Base-by-base conservation (phyloP, 2,329 filamentous ascomycete genomes). In the Pseudocercospora eumusae region DNA sequence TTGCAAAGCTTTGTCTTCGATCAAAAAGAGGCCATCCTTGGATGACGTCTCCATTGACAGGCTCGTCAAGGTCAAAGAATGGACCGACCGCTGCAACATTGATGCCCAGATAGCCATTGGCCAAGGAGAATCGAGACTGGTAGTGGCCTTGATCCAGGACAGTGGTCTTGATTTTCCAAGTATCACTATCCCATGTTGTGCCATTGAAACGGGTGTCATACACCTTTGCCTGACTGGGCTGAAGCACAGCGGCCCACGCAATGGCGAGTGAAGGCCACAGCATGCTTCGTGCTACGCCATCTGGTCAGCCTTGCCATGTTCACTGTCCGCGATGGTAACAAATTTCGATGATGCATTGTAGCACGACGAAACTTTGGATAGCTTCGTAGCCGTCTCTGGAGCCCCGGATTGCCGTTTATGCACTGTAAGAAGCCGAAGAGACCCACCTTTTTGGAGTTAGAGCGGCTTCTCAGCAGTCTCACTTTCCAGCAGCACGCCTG, bases 11-110 rank as follows among this genome's bases (percentile, higher is more conserved):
- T 68, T 89, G 85, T 33, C 88, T 79, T 21, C 81, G 76, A 61
- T 84, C 82, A 73, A 84, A 88, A 1, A 90, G 77, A 13, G 88
- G 88, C 88, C 88, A 91, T 9, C 86, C 88, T 59, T 75, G 72
- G 50, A 75, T 75, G 66, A 83, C 86, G 62, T 85, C 83, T 36
- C 81, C 79, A 62, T 86, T 81, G 55, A 79, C 82, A 56, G 78
- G 76, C 5, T 79, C 79, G 66, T 87, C 85, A 25, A 82, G 74
- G 67, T 88, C 85, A 70, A 87, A 88, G 70, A 88, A 86, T 0
- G 86, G 86, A 0, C 86, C 86, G 7, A 81, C 78, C n/a, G 85
- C 82, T 23, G 86, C 85, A 27, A 88, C 78, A 64, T 83, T 86
- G 69, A 88, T 86, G 8, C 86, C 86, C 5, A 88, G 72, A 66